Conservation (phyloP, 202 grass and related monocot species). For the Carex arenaria region DNA sequence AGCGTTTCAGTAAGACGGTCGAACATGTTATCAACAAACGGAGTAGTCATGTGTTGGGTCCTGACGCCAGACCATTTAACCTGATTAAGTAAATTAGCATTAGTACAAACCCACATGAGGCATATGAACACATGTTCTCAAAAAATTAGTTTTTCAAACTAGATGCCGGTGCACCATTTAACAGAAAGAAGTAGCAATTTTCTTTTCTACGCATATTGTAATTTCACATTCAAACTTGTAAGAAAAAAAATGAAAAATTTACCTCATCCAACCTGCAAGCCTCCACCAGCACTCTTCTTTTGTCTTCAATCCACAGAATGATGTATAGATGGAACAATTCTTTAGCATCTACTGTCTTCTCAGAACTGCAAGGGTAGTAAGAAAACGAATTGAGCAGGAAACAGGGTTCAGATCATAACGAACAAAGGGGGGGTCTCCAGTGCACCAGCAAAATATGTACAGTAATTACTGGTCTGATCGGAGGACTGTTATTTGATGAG, state of each 20-base stretch:
- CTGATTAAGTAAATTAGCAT: conserved; percentile 35
- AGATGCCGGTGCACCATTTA: background rate
- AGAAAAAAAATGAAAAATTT: background rate
- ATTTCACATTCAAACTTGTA: background rate
- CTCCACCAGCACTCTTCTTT: conserved; percentile 71
- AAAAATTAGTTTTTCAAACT: background rate
- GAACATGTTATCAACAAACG: conserved; percentile 99
- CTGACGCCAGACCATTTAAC: conserved; percentile 98
- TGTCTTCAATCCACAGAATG: conserved; percentile 98
- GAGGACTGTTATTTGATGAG: background rate
- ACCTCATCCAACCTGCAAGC: conserved; percentile 95
- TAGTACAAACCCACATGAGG: background rate
- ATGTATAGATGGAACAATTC: conserved; percentile 98
- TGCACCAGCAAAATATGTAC: background rate
- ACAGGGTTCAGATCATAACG: background rate
- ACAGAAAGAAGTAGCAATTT: background rate
- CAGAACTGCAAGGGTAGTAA: conserved; percentile 40
- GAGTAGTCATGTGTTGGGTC: conserved; percentile 92
- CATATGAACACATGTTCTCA: background rate
- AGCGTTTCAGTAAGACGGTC: conserved; percentile 71
- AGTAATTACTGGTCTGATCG: background rate
- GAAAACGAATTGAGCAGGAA: background rate
- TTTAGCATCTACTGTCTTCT: conserved; percentile 96
- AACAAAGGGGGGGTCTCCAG: background rate
- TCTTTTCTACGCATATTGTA: background rate